Base-by-base conservation (phyloP, 2,329 filamentous ascomycete genomes). In the Anthostomella pinea region DNA sequence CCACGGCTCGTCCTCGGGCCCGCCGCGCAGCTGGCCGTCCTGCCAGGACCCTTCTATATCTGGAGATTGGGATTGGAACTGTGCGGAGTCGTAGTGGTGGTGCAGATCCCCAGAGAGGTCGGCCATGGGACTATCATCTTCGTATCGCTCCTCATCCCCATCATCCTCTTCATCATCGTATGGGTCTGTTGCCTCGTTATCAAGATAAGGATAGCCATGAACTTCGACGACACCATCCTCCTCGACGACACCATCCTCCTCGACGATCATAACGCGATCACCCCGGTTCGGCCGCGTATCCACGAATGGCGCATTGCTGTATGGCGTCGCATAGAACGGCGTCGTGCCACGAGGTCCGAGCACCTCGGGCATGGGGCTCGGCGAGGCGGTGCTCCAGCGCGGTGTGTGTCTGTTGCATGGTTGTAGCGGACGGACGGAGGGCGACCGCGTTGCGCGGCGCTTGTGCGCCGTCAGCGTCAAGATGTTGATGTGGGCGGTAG, bases 261-360 rank as follows among this genome's bases (percentile, higher is more conserved):
- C 53, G 5, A 51, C 43, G 2, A 55, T 45, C 28, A 54, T 48
- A 30, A 57, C 52, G n/a, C n/a, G n/a, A 11, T 56, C 54, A 9
- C 57, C 55, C 6, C 35, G 51, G 14, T 45, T 45, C 3, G 51
- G 50, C 6, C 65, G 63, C 13, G 62, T 45, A 35, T 74, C 70
- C 9, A 67, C 58, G 7, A 63, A 58, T 1, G 77, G 70, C 3
- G 69, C 75, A 43, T 80, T 82, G 52, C 83, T 88, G 54, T 83
- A 72, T 0, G 85, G 85, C 1, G 85, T 90, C 3, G 83, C 83
- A 52, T 89, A 89, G 46, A 80, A 80, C 0, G 82, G 83, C 0
- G 74, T 79, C 9, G 67, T 68, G 10, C 59, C 60, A 20, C 70
- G 60, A 36, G 58, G 38, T 5, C 55, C 56, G 4, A 60, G 38